Conservation (phyloP, 2,329 filamentous ascomycete genomes). For the Apiospora saccharicola region DNA sequence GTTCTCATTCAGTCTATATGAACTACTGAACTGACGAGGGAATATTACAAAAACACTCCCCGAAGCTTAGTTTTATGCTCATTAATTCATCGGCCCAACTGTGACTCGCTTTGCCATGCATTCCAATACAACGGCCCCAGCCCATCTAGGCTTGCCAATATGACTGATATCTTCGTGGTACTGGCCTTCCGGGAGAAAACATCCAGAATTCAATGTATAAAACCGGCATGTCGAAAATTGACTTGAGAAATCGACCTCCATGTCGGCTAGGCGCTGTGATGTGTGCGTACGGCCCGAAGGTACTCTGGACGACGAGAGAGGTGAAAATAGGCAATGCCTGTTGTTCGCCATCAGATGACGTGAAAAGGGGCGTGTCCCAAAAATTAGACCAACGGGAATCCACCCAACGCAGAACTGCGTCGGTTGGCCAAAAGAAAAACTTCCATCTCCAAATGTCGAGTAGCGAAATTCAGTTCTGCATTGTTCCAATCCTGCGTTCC, state of each 20-base stretch:
- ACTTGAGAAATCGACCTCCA: background rate
- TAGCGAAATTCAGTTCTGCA: background rate
- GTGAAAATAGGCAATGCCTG: background rate
- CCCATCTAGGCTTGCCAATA: background rate
- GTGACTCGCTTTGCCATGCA: background rate
- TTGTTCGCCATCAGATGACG: background rate
- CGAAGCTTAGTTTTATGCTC: background rate
- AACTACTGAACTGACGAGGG: background rate
- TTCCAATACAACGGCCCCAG: background rate
- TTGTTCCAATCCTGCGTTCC: background rate
- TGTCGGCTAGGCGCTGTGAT: background rate
- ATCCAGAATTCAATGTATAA: background rate
- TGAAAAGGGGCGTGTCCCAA: conserved; percentile 7
- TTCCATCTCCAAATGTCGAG: conserved; percentile 9
- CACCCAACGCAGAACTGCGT: conserved; percentile 10
- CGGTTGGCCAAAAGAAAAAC: conserved; percentile 4
- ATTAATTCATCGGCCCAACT: background rate
- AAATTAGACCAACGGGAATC: background rate
- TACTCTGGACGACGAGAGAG: background rate
- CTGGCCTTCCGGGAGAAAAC: background rate
- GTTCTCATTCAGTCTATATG: background rate
- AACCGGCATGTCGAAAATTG: background rate
- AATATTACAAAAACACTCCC: background rate
- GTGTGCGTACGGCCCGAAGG: too few species aligned
- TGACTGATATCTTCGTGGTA: background rate